These are phyloP conservation scores for Diplosphaera chodatii DNA, from an alignment of 139 green algal genomes.

Conservation along the genomic window DNA sequence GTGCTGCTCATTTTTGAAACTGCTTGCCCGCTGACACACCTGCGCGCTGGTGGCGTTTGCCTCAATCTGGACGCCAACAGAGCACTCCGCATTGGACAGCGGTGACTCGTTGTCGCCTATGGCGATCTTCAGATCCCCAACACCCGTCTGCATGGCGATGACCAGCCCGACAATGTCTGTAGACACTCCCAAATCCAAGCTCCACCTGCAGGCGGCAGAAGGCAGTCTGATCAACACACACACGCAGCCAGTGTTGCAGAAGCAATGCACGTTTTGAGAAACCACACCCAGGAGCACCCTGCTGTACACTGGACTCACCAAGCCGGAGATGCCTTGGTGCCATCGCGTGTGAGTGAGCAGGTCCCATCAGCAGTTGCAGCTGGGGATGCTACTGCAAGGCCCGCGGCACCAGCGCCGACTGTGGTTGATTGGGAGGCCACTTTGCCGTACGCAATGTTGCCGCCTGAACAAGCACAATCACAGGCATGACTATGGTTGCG, in stretches of 20 bases:
- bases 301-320: no score
- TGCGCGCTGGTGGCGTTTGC: background rate
- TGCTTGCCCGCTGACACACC: background rate
- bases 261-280: no score
- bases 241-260: no score
- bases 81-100: background rate
- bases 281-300: no score
- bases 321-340: background rate
- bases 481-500: no score
- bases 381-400: background rate
- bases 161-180: background rate
- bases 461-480: background rate
- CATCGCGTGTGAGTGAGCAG: background rate
- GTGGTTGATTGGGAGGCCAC: background rate
- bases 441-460: background rate
- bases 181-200: background rate
- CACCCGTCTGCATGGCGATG: background rate
- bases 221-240: no score
- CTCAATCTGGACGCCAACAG: background rate
- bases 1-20: no score
- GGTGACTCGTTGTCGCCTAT: background rate
- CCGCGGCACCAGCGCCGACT: background rate
- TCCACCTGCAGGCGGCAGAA: background rate
- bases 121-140: background rate
- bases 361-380: background rate